Evolutionary conservation across 23 red algal genomes (phyloP), one percentile per base, ranked within the genome.

Genomic region (Gracilaria vermiculophylla): DNA sequence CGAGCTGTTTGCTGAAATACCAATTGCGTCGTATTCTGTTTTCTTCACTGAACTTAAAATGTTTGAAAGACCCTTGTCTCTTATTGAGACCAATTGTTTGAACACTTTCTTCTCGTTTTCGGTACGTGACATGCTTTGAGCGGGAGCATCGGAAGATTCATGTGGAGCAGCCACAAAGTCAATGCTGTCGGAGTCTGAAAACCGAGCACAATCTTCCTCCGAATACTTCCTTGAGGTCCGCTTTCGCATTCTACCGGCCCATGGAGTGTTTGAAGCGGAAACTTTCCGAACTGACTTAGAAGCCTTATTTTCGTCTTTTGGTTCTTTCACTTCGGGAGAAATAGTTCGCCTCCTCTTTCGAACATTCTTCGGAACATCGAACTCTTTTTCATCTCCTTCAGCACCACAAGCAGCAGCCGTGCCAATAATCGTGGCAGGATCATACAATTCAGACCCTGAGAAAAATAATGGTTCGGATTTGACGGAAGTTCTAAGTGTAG

Each of bases 161-260:
- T 54, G 45, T 39, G 62, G 24, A 43, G 24, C 42, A 73, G 11
- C 50, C 25, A 72, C 15, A 47, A 73, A 73, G 24, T 73, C 67
- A 29, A 47, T 37, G 40, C 67, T 73, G 24, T 73, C 67, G 1
- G 67, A 73, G 37, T 73, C 67, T 16, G 39, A 47, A 73, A 8
- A 5, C 12, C 47, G 2, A 24, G 5, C 55, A 27, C 4, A 5
- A 48, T 36, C 3, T 19, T 47, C 37, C 17, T 73, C 67, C 4
- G 24, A 73, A 13, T 73, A 73, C 15, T 24, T 45, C 13, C 20
- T 73, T 24, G 36, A 48, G 3, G 67, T 27, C 3, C 67, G 67
- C 35, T 36, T 73, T 45, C 67, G 67, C 67, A 73, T 73, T 73
- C 67, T 73, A 47, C 67, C 67, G 4, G 67, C 67, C 67, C 67